Base-by-base conservation (phyloP, 148 eudicot genomes). In the Limonium bicolor region DNA sequence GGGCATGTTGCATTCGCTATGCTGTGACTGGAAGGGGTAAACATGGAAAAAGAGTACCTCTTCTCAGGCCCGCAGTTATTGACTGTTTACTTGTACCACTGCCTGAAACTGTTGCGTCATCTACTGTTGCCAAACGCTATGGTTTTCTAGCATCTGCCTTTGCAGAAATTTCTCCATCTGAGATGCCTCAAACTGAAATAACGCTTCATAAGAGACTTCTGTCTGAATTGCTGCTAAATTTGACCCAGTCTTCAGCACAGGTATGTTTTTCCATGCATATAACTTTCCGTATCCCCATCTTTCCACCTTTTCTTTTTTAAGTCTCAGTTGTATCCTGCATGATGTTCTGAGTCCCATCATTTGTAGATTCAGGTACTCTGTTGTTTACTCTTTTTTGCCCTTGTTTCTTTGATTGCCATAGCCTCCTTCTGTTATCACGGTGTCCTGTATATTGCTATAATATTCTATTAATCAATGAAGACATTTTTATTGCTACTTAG, bases 1-100 rank as follows among this genome's bases (percentile, higher is more conserved):
- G 99, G 99, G 70, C 76, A 26, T 87, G 94, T 53, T 81, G 99
- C 61, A 67, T 92, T 36, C 79, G 99, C 37, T 92, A 78, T 68
- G 82, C 95, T 27, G 99, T 85, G 43, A 85, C 99, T 15, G 99
- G 99, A 51, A 92, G 85, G 69, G 99, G 99, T 48, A 85, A 78
- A 55, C 58, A 58, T 54, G 99, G 99, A 68, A 65, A 66, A 46
- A 68, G 68, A 27, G 73, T 65, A 53, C 99, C 99, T 37, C 62
- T 81, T 63, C 64, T 92, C 39, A 81, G 99, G 59, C 72, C 67
- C 44, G 78, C 66, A 51, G 54, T 92, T 20, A 64, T 92, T 61
- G 69, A 78, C 37, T 81, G 94, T 64, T 47, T 92, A 62, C 69
- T 83, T 49, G 46, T 59, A 38, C 82, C 93, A 49, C 71, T 92